Conservation (phyloP, 2,329 filamentous ascomycete species). For the Exophiala aquamarina region DNA sequence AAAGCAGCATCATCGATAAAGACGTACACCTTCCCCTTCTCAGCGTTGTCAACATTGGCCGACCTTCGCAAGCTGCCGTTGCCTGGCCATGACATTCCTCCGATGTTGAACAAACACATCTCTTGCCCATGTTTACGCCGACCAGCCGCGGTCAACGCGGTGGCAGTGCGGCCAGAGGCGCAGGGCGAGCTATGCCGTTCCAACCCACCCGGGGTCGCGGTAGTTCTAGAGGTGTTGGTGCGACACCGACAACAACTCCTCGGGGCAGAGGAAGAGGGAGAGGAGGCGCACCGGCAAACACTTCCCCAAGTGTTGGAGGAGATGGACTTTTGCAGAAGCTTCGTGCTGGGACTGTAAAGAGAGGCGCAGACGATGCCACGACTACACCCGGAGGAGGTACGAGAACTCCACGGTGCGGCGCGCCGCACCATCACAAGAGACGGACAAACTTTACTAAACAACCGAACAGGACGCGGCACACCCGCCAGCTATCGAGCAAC, state of each 20-base stretch:
- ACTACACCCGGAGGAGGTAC: conserved; percentile 18
- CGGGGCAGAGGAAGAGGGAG: conserved; percentile 18
- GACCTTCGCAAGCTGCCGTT: no score
- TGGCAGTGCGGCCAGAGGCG: conserved; percentile 21
- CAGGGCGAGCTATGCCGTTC: conserved; percentile 12
- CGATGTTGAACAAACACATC: conserved; percentile 21
- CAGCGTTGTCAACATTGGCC: no score
- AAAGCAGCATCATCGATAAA: no score
- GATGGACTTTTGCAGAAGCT: conserved; percentile 22
- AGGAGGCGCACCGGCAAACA: conserved; percentile 1
- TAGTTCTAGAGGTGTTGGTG: conserved; percentile 14
- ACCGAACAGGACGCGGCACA: conserved; percentile 18
- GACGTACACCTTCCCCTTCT: no score
- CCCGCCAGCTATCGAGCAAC: conserved; percentile 2
- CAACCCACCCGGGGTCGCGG: conserved; percentile 17
- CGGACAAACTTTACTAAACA: not conserved
- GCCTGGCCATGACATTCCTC: conserved; percentile 13
- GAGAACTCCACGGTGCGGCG: conserved; percentile 5
- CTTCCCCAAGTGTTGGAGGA: conserved; percentile 1
- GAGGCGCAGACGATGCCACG: conserved; percentile 12
- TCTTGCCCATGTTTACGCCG: conserved; percentile 24
- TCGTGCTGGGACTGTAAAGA: conserved; percentile 18
- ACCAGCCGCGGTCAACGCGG: conserved; percentile 25
- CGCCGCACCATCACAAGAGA: no score
- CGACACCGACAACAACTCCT: not conserved